phyloP scores from a whole-genome alignment of 2,329 filamentous ascomycete species.

The Grosmannia penicillata region DNA sequence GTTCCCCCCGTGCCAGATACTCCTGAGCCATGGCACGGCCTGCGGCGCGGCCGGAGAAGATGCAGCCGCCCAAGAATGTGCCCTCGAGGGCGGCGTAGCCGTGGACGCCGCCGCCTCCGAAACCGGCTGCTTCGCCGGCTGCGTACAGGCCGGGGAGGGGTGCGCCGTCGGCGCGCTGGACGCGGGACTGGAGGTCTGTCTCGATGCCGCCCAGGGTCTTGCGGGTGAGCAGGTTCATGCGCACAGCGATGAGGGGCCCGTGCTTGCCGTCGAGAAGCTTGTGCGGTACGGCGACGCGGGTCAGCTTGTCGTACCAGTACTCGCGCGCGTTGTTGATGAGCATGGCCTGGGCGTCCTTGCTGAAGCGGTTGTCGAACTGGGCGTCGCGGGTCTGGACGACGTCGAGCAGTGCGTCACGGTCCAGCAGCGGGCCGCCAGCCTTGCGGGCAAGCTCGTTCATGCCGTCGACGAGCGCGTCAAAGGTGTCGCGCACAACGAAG shows the following conservation, averaged over 20 bases:
- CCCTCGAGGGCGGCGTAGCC: slow-evolving; percentile 48
- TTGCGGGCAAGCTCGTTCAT: slow-evolving; percentile 42
- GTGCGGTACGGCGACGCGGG: slow-evolving; percentile 38
- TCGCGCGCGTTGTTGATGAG: slow-evolving; percentile 39
- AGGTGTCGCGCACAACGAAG: slow-evolving; percentile 41
- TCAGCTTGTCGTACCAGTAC: slow-evolving; percentile 38
- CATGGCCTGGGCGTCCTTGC: slow-evolving; percentile 49
- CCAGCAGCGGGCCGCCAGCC: slow-evolving; percentile 30
- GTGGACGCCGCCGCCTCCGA: slow-evolving; percentile 47
- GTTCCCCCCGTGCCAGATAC: slow-evolving; percentile 12
- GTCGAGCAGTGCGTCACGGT: slow-evolving; percentile 26
- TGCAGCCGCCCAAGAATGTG: slow-evolving; percentile 47
- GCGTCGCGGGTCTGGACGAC: slow-evolving; percentile 37
- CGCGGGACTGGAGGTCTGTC: slow-evolving; percentile 41
- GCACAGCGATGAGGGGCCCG: slow-evolving; percentile 44
- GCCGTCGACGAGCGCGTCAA: slow-evolving; percentile 37
- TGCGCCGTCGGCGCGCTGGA: slow-evolving; percentile 32
- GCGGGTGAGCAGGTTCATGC: slow-evolving; percentile 44
- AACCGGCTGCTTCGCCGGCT: slow-evolving; percentile 44
- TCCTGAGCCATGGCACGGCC: slow-evolving; percentile 39
- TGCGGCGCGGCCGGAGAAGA: slow-evolving; percentile 44
- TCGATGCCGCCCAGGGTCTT: slow-evolving; percentile 47
- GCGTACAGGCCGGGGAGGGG: slow-evolving; percentile 41
- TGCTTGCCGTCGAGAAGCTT: slow-evolving; percentile 36
- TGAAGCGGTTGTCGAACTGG: slow-evolving; percentile 40